Conservation (phyloP, 2,329 filamentous ascomycete species). For the Alternaria tenuissima region DNA sequence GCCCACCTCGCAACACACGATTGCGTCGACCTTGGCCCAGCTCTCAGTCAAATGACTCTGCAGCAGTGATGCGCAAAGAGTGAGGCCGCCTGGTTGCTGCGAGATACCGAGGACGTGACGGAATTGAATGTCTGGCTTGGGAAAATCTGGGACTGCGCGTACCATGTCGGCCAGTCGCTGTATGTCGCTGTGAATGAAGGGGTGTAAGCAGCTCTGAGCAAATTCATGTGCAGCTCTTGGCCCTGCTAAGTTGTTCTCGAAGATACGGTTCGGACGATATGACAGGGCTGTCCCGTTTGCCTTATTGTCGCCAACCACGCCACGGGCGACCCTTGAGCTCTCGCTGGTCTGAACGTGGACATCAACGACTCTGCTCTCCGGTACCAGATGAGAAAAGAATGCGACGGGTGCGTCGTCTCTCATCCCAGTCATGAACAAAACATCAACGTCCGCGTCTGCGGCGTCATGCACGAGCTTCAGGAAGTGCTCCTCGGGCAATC, state of each 20-base stretch:
- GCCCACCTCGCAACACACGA: slow-evolving; percentile 66
- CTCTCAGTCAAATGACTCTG: slow-evolving; percentile 55
- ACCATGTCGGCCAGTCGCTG: slow-evolving; percentile 62
- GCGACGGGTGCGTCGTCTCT: slow-evolving; percentile 67
- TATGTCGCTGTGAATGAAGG: slow-evolving; percentile 58
- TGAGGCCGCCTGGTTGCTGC: slow-evolving; percentile 61
- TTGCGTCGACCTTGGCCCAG: slow-evolving; percentile 57
- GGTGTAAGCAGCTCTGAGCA: slow-evolving; percentile 54
- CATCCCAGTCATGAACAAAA: slow-evolving; percentile 70
- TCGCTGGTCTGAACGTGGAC: slow-evolving; percentile 57
- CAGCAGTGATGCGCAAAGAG: slow-evolving; percentile 62
- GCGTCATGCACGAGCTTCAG: slow-evolving; percentile 53
- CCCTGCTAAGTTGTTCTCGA: slow-evolving; percentile 61
- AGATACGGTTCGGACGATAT: slow-evolving; percentile 57
- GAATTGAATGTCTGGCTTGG: slow-evolving; percentile 61
- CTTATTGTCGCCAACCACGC: slow-evolving; percentile 34
- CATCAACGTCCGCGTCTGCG: slow-evolving; percentile 52
- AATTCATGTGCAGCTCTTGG: slow-evolving; percentile 53
- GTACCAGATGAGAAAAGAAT: slow-evolving; percentile 63
- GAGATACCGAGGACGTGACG: slow-evolving; percentile 66
- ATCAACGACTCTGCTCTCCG: slow-evolving; percentile 63
- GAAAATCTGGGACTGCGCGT: slow-evolving; percentile 59
- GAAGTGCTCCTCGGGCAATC: slow-evolving; percentile 56
- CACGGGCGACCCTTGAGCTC: slow-evolving; percentile 49
- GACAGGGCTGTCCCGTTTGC: slow-evolving; percentile 10